Base-by-base conservation (phyloP, 345 rosid species). In the Ricinus communis region DNA sequence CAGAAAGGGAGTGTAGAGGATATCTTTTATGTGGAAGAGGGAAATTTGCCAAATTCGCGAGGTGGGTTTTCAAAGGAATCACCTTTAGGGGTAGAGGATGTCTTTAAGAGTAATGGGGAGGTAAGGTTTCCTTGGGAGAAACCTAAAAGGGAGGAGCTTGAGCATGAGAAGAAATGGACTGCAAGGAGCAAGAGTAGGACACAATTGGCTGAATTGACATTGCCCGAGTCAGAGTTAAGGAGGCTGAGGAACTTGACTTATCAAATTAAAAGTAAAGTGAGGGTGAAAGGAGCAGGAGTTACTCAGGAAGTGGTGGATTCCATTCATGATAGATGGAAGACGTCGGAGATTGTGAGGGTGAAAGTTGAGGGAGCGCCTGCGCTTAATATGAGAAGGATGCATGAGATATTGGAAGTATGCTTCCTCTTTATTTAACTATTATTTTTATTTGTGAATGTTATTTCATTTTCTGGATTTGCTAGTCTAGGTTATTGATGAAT, bases 111-210 rank as follows among this genome's bases (percentile, higher is more conserved):
- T 65, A 78, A 71, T 76, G 83, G 79, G 76, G 90, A 90, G 76
- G 89, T 78, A n/a, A 81, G 70, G 72, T 91, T 88, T 84, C 95
- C 98, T 0, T 91, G 97, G 98, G 98, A 93, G 74, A 91, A 86
- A 80, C 76, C 68, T 6, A 83, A 68, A 36, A 33, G 43, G 62
- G 64, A 38, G 69, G 70, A 82, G 64, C 59, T 56, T 71, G 77
- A 76, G 57, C 82, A 76, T 45, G 78, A 70, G 43, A 82, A 72
- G 64, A 76, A 62, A 79, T 86, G 86, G 87, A 84, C 82, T 5
- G 90, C 83, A 0, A 82, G 76, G 85, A 81, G 73, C 55, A 83
- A 74, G 80, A 84, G 86, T 76, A 86, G 87, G 81, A 85, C 87
- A 27, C 84, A 91, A 3, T 36, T 87, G 62, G 98, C 96, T 0